These are phyloP conservation scores for Phytophthora vignae DNA, from an alignment of 352 stramenopile genomes.

Conservation along the genomic window DNA sequence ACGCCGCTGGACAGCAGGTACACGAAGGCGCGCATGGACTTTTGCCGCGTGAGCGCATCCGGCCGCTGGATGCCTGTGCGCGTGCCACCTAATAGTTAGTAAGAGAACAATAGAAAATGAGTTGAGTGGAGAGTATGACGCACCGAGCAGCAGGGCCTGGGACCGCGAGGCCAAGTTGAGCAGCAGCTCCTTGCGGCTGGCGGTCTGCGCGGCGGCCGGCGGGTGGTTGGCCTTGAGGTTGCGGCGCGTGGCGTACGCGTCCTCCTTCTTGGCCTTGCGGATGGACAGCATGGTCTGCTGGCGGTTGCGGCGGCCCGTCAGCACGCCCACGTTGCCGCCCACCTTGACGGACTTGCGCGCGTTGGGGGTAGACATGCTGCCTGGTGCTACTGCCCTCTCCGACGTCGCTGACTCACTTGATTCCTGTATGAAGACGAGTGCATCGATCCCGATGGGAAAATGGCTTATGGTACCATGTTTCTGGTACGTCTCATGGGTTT, in stretches of 20 bases:
- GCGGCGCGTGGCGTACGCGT: slow-evolving; percentile 86
- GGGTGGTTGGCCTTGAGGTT: slow-evolving; percentile 88
- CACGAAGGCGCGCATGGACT: slow-evolving; percentile 89
- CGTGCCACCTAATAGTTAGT: not conserved
- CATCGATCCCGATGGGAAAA: too few relatives aligned
- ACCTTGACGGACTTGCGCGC: slow-evolving; percentile 83
- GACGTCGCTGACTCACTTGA: slow-evolving; percentile 24
- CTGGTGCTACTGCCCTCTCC: not conserved
- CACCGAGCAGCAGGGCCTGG: slow-evolving; percentile 78
- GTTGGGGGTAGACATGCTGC: slow-evolving; percentile 46
- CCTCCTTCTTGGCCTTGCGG: slow-evolving; percentile 91
- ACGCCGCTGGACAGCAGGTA: slow-evolving; percentile 88
- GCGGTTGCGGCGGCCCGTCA: slow-evolving; percentile 83
- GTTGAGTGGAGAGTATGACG: not conserved
- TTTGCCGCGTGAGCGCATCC: slow-evolving; percentile 74
- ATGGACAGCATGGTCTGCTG: slow-evolving; percentile 90
- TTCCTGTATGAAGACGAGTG: slow-evolving; percentile 23
- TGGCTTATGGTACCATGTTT: not conserved
- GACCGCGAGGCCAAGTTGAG: slow-evolving; percentile 82
- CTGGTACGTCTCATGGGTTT: not conserved
- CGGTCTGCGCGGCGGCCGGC: slow-evolving; percentile 42
- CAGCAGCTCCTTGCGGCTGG: slow-evolving; percentile 75
- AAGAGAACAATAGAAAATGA: not conserved
- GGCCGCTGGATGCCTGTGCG: slow-evolving; percentile 78
- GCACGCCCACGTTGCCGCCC: slow-evolving; percentile 68